These are phyloP conservation scores for Moniliella sp. DNA, from an alignment of 1,284 basidiomycete genomes.

Conservation along the genomic window DNA sequence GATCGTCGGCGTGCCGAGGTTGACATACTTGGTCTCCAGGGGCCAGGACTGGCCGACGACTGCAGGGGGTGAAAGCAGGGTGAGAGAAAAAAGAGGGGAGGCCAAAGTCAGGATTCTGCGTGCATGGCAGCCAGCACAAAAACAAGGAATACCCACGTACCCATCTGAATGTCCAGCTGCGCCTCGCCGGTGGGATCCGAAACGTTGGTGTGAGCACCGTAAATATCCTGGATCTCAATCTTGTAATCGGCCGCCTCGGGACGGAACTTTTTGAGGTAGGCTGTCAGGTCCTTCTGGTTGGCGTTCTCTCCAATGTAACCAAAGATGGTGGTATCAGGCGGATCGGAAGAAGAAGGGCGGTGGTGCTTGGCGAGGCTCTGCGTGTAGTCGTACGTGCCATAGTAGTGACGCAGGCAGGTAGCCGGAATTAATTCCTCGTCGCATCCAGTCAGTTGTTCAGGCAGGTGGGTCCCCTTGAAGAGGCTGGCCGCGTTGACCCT, in stretches of 20 bases:
- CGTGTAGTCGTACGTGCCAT: constrained; percentile 2
- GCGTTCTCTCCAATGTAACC: constrained; percentile 2
- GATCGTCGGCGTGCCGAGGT: constrained; percentile 2
- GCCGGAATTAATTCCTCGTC: constrained; percentile 1
- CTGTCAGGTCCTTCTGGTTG: neutral
- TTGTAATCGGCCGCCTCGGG: neutral
- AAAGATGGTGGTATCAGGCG: constrained; percentile 1
- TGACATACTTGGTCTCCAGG: constrained; percentile 2
- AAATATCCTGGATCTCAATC: constrained; percentile 1
- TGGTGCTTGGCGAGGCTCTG: too few relatives aligned
- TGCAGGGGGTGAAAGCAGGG: too few relatives aligned
- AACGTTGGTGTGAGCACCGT: constrained; percentile 1
- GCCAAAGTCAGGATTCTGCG: too few relatives aligned
- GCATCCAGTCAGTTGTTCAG: neutral
- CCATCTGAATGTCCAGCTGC: constrained; percentile 2
- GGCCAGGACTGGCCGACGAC: constrained; percentile 5
- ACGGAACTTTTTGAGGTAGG: constrained; percentile 1
- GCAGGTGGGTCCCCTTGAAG: too few relatives aligned
- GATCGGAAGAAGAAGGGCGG: neutral
- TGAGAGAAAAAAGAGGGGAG: too few relatives aligned
- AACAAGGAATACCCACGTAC: too few relatives aligned
- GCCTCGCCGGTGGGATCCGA: neutral
- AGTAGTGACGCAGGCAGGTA: constrained; percentile 1
- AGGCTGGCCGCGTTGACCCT: too few relatives aligned
- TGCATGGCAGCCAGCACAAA: too few relatives aligned